Conservation (phyloP, 768 basidiomycete genomes). For the Suillus bovinus region DNA sequence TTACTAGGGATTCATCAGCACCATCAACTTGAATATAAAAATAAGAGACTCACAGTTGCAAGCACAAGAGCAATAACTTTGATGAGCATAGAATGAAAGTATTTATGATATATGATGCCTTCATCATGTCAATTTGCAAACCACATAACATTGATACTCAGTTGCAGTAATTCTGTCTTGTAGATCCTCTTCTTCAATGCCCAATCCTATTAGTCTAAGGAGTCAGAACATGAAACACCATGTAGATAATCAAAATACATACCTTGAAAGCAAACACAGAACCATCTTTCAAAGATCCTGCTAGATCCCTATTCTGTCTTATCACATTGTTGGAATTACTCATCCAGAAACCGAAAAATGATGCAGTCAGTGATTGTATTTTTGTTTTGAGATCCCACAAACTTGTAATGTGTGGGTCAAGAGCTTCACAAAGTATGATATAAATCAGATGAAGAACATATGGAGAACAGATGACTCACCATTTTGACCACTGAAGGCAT, state of each 20-base stretch:
- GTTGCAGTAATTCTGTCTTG: conserved; percentile 26
- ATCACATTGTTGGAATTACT: conserved; percentile 1
- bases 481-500: too few species aligned
- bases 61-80: conserved; percentile 7
- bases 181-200: conserved; percentile 22
- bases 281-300: conserved; percentile 8
- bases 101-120: conserved; percentile 21
- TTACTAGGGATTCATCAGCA: neutral
- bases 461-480: too few species aligned
- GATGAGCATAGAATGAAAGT: conserved; percentile 24
- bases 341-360: conserved; percentile 7
- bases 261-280: conserved; percentile 10
- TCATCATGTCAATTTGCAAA: conserved; percentile 27
- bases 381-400: conserved; percentile 10
- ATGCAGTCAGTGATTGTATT: neutral
- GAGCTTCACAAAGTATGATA: neutral
- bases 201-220: conserved; percentile 1
- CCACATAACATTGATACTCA: conserved; percentile 25
- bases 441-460: neutral
- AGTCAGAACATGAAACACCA: neutral
- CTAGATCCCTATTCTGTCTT: conserved; percentile 5
- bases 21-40: neutral
- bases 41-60: neutral
- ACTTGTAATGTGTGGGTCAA: conserved; percentile 12
- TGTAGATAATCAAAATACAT: neutral